Evolutionary conservation across 1,284 basidiomycete genomes (phyloP).

Genomic region (Agaricales sp.): DNA sequence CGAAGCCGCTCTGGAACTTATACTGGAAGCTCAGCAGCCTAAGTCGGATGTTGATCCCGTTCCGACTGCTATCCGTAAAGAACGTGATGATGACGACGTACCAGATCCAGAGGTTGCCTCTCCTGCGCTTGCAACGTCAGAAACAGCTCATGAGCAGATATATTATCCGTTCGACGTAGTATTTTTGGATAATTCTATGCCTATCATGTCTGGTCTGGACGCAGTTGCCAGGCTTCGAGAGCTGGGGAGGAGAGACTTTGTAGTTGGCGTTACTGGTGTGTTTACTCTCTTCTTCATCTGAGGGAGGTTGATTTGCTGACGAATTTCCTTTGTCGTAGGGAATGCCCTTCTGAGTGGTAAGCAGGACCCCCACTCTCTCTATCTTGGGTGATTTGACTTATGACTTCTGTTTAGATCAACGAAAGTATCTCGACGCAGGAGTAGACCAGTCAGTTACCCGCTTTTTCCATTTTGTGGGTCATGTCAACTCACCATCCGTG

Average conservation of each 20-base stretch:
- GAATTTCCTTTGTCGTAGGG: constrained; percentile 21
- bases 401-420: constrained; percentile 6
- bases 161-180: not conserved
- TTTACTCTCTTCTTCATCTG: not conserved
- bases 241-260: constrained; percentile 45
- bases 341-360: constrained; percentile 60
- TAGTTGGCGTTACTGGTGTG: constrained; percentile 44
- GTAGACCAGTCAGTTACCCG: constrained; percentile 41
- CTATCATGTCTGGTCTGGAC: constrained; percentile 51
- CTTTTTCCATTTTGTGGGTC: not conserved
- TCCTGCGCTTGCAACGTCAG: not conserved
- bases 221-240: constrained; percentile 45
- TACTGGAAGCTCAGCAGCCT: constrained; percentile 20
- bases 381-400: not conserved
- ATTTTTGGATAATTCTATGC: constrained; percentile 87
- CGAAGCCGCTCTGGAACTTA: constrained; percentile 66
- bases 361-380: constrained; percentile 11
- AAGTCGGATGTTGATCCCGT: not conserved
- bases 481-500: not conserved
- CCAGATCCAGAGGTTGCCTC: not conserved
- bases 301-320: not conserved
- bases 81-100: not conserved
- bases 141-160: not conserved
- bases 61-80: no score
- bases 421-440: constrained; percentile 54